Percentiles rank a stretch among this genome's conserved stretches.
phyloP scores from a whole-genome alignment of 768 basidiomycete species.

The Pulveroboletus sp. region DNA sequence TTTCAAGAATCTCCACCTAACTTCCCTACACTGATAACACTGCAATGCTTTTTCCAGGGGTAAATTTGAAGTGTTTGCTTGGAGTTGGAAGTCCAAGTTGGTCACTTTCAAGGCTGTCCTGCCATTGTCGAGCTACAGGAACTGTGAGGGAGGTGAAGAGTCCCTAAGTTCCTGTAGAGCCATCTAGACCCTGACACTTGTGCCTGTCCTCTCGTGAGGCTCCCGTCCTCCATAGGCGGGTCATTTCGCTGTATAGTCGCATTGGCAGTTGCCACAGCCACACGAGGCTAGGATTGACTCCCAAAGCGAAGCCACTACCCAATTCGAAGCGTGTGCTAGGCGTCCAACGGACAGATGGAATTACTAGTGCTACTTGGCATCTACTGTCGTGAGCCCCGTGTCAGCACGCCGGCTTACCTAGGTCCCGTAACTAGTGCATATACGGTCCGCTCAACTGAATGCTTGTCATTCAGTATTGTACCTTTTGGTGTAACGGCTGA shows the following conservation, averaged over 20 bases:
- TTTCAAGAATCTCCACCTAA: not conserved
- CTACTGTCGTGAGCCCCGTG: too few relatives aligned
- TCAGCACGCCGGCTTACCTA: too few relatives aligned
- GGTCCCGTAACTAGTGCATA: too few relatives aligned
- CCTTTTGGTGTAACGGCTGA: too few relatives aligned
- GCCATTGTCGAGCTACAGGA: constrained; percentile 3
- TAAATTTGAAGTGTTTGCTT: not conserved
- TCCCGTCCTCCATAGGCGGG: not conserved
- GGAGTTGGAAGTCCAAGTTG: not conserved
- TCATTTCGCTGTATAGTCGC: not conserved
- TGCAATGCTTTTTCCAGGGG: constrained; percentile 11
- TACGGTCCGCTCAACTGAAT: too few relatives aligned
- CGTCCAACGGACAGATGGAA: not conserved
- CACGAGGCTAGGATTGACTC: not conserved
- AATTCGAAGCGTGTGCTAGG: constrained; percentile 1
- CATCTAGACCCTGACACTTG: too few relatives aligned
- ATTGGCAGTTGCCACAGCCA: not conserved
- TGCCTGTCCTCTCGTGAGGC: too few relatives aligned
- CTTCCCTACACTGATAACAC: constrained; percentile 5
- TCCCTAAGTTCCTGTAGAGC: not conserved
- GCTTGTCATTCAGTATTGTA: too few relatives aligned
- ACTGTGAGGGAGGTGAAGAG: constrained; percentile 1
- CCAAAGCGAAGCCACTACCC: constrained; percentile 4
- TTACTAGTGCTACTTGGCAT: too few relatives aligned
- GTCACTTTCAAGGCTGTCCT: not conserved